Conservation (phyloP, 2,329 filamentous ascomycete species). For the Elsinoe necatrix region DNA sequence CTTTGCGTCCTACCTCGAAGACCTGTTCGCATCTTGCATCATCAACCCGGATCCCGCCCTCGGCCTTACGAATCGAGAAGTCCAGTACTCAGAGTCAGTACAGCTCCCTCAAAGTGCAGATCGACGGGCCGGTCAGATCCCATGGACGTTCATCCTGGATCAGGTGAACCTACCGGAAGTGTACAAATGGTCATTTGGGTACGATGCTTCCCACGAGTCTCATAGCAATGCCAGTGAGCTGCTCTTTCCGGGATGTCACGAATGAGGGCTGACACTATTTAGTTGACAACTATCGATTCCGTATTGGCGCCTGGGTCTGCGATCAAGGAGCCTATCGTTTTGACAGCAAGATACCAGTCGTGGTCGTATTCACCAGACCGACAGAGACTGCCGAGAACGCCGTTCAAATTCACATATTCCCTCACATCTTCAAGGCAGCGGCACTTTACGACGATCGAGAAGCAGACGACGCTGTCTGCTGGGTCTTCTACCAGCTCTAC, state of each 20-base stretch:
- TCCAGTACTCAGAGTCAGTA: slow-evolving; percentile 29
- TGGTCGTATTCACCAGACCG: slow-evolving; percentile 29
- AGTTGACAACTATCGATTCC: slow-evolving; percentile 29
- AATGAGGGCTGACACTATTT: neutral
- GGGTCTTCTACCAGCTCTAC: slow-evolving; percentile 30
- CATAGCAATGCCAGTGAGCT: slow-evolving; percentile 13
- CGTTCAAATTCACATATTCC: slow-evolving; percentile 28
- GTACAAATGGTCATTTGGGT: slow-evolving; percentile 32
- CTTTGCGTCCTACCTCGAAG: slow-evolving; percentile 30
- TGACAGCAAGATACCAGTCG: slow-evolving; percentile 26
- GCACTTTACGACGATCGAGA: slow-evolving; percentile 26
- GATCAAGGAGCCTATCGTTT: slow-evolving; percentile 28
- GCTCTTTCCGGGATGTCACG: neutral
- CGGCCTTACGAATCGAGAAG: slow-evolving; percentile 28
- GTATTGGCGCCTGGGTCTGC: slow-evolving; percentile 31
- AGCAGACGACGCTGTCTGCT: slow-evolving; percentile 31
- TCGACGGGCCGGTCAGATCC: slow-evolving; percentile 25
- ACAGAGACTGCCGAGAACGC: slow-evolving; percentile 27
- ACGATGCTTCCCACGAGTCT: slow-evolving; percentile 25
- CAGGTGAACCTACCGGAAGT: slow-evolving; percentile 33
- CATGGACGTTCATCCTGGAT: slow-evolving; percentile 32
- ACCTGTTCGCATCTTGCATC: slow-evolving; percentile 29
- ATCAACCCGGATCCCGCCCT: slow-evolving; percentile 28
- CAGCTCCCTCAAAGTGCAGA: slow-evolving; percentile 30
- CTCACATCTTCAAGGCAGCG: slow-evolving; percentile 18